Evolutionary conservation across 805 yeast genomes (phyloP), one percentile per base, ranked within the genome.

Genomic region (Naumovozyma castellii): DNA sequence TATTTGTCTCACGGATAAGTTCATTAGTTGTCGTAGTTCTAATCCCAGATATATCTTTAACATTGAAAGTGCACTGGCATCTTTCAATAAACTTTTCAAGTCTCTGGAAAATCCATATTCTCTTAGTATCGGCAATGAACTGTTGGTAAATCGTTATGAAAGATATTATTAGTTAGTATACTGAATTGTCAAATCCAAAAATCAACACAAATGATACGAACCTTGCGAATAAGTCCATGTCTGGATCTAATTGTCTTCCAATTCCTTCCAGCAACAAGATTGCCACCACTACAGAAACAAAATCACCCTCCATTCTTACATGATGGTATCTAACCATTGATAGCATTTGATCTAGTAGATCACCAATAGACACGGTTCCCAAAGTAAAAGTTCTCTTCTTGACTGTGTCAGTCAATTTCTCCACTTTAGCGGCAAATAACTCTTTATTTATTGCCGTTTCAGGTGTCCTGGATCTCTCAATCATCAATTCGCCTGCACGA

Each of bases 251-350:
- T 61, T 83, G 95, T 56, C 97, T 72, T 16, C 98, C 97, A 39
- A 92, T 83, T 9, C 99, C 99, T 61, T 92, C 98, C 42, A 92
- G 65, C 40, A 92, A 67, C 40, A 92, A 64, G 18, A 92, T 87
- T 1, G 97, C 95, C 25, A 92, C 86, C n/a, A 92, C 82, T 18
- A 92, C 95, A 22, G 95, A 86, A 33, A 92, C 79, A 56, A 92
- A 92, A 61, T 92, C 98, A 5, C 95, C 94, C 56, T 92, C 99
- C 95, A 92, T 84, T 55, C 96, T 72, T 17, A 92, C 98, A 61
- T 92, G 99, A 60, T 92, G 98, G 9, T 69, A 67, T 45, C 97
- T 69, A 15, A 92, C 97, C 97, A 92, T 87, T 3, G 79, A 69
- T 43, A 92, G 69, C 71, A 90, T 88, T 53, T 78, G 82, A 49